Evolutionary conservation across 495 filamentous ascomycete genomes (phyloP).

Genomic region (Cairneyella variabilis): DNA sequence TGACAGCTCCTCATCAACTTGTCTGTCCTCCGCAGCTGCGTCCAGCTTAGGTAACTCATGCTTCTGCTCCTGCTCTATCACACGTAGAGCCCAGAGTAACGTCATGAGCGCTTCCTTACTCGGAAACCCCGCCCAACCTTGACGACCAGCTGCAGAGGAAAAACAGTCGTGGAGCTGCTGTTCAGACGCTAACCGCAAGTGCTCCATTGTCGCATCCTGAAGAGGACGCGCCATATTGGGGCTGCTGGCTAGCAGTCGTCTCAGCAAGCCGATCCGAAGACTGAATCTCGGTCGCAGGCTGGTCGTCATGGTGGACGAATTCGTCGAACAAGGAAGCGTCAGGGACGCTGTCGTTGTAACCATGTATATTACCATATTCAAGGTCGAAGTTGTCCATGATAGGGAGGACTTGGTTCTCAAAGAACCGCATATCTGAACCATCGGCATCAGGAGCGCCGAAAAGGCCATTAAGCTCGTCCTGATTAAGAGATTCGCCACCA

Average conservation of each 20-base stretch:
- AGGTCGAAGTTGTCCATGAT: constrained; percentile 58
- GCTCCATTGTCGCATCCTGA: constrained; percentile 85
- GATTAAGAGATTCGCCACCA: constrained; percentile 55
- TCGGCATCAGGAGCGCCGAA: constrained; percentile 66
- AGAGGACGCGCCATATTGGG: constrained; percentile 86
- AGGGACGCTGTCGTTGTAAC: constrained; percentile 65
- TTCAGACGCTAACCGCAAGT: constrained; percentile 67
- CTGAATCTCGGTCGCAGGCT: constrained; percentile 26
- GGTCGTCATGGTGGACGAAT: constrained; percentile 44
- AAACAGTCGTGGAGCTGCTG: constrained; percentile 28
- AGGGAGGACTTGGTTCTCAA: constrained; percentile 75
- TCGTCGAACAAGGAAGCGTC: constrained; percentile 50
- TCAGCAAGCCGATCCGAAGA: constrained; percentile 48
- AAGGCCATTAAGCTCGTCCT: constrained; percentile 64
- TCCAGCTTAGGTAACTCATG: constrained; percentile 20
- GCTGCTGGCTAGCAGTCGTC: constrained; percentile 70
- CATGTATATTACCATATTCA: constrained; percentile 82
- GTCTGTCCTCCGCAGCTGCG: constrained; percentile 22
- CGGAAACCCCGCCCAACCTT: constrained; percentile 42
- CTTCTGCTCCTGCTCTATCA: constrained; percentile 26
- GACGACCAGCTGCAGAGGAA: constrained; percentile 27
- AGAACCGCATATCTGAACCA: constrained; percentile 69
- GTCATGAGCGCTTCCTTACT: constrained; percentile 50
- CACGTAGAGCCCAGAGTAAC: constrained; percentile 45
- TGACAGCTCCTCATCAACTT: constrained; percentile 21